Evolutionary conservation across 495 filamentous ascomycete genomes (phyloP).

Genomic region (Acidiella bohemica): DNA sequence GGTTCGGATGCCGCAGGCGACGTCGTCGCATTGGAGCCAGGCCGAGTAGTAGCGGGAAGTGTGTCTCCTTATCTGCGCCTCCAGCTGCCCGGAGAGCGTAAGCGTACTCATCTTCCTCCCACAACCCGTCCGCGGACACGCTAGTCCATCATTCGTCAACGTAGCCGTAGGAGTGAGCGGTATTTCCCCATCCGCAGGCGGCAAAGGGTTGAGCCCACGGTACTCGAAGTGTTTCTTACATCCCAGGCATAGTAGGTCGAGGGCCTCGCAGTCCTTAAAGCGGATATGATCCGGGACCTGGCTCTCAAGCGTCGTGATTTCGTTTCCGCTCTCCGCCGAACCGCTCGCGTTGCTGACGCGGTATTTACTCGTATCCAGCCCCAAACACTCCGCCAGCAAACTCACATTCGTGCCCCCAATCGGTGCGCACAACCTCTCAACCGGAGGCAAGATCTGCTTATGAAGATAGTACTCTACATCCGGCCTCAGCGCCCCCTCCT

Average conservation of each 20-base stretch:
- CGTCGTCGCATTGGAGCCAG: constrained; percentile 82
- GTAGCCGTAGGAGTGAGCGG: constrained; percentile 1
- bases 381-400: constrained; percentile 81
- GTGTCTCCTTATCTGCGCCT: constrained; percentile 63
- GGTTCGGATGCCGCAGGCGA: constrained; percentile 73
- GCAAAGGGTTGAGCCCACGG: constrained; percentile 49
- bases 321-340: constrained; percentile 23
- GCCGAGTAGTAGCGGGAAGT: constrained; percentile 80
- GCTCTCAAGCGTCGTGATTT: constrained; percentile 79
- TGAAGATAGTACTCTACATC: constrained; percentile 94
- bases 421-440: constrained; percentile 93
- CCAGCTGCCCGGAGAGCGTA: constrained; percentile 71
- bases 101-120: constrained; percentile 51
- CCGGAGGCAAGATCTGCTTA: constrained; percentile 97
- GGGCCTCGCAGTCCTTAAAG: constrained; percentile 63
- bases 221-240: constrained; percentile 63
- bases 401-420: constrained; percentile 82
- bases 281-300: constrained; percentile 80
- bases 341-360: constrained; percentile 41
- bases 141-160: constrained; percentile 52
- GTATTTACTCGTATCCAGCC: constrained; percentile 81
- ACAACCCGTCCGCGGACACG: constrained; percentile 52
- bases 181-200: constrained; percentile 6
- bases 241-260: constrained; percentile 63
- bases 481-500: constrained; percentile 57